Evolutionary conservation across 441 rosid species (phyloP).

Genomic region (Rhodomyrtus psidioides): DNA sequence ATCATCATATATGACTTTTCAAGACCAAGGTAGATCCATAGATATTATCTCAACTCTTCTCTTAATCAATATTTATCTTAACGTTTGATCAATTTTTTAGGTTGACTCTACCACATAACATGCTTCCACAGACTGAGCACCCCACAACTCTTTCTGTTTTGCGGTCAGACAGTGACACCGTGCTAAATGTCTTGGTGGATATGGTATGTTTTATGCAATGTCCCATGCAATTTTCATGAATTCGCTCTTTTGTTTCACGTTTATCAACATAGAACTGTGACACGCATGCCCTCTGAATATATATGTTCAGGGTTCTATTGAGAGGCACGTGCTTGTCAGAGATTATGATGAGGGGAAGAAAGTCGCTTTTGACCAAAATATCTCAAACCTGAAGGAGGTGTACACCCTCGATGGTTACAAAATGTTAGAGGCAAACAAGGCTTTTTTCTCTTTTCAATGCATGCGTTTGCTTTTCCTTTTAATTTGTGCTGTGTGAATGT

Average conservation of each 20-base stretch:
- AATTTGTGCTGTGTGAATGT: neutral
- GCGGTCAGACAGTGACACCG: conserved; percentile 63
- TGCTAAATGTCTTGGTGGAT: conserved; percentile 90
- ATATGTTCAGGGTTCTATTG: conserved; percentile 54
- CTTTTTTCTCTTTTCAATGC: neutral
- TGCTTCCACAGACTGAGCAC: conserved; percentile 83
- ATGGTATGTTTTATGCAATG: conserved; percentile 35
- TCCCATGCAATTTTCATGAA: neutral
- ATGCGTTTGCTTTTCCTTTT: neutral
- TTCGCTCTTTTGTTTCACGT: neutral
- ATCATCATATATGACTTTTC: conserved; percentile 86
- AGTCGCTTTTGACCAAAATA: conserved; percentile 84
- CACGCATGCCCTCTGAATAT: neutral
- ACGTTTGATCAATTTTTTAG: conserved; percentile 30
- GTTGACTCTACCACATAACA: conserved; percentile 65
- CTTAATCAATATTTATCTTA: conserved; percentile 1
- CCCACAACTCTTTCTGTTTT: conserved; percentile 79
- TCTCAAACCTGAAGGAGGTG: conserved; percentile 77
- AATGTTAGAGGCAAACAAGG: conserved; percentile 45
- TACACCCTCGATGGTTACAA: conserved; percentile 79
- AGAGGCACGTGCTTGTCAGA: conserved; percentile 93
- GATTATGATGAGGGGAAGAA: conserved; percentile 74
- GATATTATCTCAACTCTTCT: neutral
- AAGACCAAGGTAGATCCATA: conserved; percentile 61
- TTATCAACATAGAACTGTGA: neutral